Evolutionary conservation across 805 yeast species (phyloP).

Genomic region (Hemisphaericaspora nanyangensis): DNA sequence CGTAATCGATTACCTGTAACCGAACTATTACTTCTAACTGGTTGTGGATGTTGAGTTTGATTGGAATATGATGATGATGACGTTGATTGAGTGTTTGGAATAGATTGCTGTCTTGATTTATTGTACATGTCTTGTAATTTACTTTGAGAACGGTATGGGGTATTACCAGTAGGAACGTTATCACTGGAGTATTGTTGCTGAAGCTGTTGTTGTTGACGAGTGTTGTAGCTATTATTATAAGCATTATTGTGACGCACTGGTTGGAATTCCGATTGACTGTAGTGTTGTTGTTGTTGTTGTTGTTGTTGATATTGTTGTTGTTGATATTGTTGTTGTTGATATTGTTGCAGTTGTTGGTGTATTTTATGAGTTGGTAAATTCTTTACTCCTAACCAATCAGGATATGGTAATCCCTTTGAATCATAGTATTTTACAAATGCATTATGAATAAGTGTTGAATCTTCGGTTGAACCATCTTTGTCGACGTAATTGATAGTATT

Average conservation of each 20-base stretch:
- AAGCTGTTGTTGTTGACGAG: slow-evolving; percentile 3
- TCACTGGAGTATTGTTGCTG: neutral
- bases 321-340: slow-evolving; percentile 3
- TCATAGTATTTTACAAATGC: slow-evolving; percentile 41
- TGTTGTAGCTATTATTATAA: slow-evolving; percentile 1
- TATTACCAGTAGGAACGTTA: slow-evolving; percentile 3
- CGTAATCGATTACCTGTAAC: slow-evolving; percentile 25
- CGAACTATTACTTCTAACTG: slow-evolving; percentile 21
- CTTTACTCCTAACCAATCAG: slow-evolving; percentile 41
- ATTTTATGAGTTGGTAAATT: neutral
- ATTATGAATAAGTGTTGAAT: slow-evolving; percentile 40
- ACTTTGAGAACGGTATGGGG: slow-evolving; percentile 24
- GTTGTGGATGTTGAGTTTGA: slow-evolving; percentile 16
- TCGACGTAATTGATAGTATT: slow-evolving; percentile 24
- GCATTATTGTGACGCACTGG: slow-evolving; percentile 10
- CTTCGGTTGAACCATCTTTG: slow-evolving; percentile 35
- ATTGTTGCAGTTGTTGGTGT: slow-evolving; percentile 4
- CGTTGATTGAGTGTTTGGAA: slow-evolving; percentile 27
- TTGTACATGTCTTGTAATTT: slow-evolving; percentile 38
- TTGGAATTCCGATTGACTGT: neutral
- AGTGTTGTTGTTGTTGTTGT: slow-evolving; percentile 2
- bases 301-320: slow-evolving; percentile 10
- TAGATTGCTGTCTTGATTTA: slow-evolving; percentile 34
- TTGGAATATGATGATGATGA: slow-evolving; percentile 14
- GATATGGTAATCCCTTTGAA: slow-evolving; percentile 27